phyloP scores from a whole-genome alignment of 495 filamentous ascomycete species.

The Immersiella caudata region DNA sequence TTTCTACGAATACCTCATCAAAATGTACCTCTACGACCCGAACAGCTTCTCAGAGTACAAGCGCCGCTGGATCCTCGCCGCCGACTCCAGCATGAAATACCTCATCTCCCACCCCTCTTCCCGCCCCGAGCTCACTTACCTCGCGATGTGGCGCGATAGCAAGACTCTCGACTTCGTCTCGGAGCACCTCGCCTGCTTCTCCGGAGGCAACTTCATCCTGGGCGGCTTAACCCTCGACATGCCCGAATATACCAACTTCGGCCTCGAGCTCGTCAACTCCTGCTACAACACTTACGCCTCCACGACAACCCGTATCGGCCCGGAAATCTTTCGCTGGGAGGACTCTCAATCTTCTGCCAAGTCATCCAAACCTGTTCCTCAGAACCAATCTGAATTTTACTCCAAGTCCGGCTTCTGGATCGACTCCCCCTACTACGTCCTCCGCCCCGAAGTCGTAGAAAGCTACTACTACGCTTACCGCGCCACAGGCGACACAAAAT shows the following conservation, averaged over 20 bases:
- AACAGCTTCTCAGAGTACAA: slow-evolving; percentile 62
- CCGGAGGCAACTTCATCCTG: slow-evolving; percentile 84
- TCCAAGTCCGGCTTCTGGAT: slow-evolving; percentile 73
- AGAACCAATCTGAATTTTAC: slow-evolving; percentile 61
- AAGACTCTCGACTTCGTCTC: slow-evolving; percentile 54
- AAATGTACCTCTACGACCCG: slow-evolving; percentile 87
- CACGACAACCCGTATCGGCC: slow-evolving; percentile 75
- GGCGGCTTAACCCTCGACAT: slow-evolving; percentile 71
- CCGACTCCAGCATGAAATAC: slow-evolving; percentile 73
- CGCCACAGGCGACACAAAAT: slow-evolving; percentile 70
- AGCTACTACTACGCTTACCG: slow-evolving; percentile 88
- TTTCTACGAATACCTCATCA: slow-evolving; percentile 92
- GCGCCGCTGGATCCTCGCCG: slow-evolving; percentile 77
- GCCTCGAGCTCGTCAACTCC: slow-evolving; percentile 69
- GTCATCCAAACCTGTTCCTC: slow-evolving; percentile 37
- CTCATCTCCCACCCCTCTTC: slow-evolving; percentile 70
- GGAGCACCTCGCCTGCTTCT: slow-evolving; percentile 79
- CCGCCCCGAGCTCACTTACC: slow-evolving; percentile 74
- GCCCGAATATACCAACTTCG: slow-evolving; percentile 71
- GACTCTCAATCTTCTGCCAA: slow-evolving; percentile 41
- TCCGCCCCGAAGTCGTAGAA: slow-evolving; percentile 86
- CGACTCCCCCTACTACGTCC: slow-evolving; percentile 60
- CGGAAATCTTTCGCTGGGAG: slow-evolving; percentile 77
- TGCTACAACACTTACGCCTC: slow-evolving; percentile 74
- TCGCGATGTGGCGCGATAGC: slow-evolving; percentile 63